A percentile compares a stretch with the other conserved stretches of the same genome.
Evolutionary conservation across 2,329 filamentous ascomycete genomes (phyloP).

Genomic region (Plenodomus lindquistii): DNA sequence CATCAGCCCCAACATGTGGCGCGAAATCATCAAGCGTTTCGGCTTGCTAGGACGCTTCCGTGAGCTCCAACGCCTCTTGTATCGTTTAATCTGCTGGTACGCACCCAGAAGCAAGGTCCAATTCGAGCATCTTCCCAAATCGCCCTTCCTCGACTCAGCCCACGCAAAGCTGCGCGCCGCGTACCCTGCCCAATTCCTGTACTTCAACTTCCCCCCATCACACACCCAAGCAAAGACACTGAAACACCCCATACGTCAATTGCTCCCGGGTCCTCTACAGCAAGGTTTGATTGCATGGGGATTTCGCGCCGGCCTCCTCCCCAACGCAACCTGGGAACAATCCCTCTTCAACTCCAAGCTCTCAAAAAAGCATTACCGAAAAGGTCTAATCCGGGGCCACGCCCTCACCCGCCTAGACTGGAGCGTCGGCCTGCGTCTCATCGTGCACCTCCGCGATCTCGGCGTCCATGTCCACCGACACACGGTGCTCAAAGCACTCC

Average conservation of each 20-base stretch:
- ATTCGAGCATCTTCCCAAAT: constrained; percentile 25
- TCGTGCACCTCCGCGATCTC: constrained; percentile 34
- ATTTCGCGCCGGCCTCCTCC: constrained; percentile 33
- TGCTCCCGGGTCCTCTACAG: constrained; percentile 30
- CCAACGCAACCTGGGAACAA: constrained; percentile 29
- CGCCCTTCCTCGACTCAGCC: constrained; percentile 25
- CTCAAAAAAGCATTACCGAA: constrained; percentile 31
- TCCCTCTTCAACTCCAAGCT: constrained; percentile 18
- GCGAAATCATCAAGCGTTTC: constrained; percentile 61
- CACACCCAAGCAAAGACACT: constrained; percentile 8
- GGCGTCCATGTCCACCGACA: constrained; percentile 29
- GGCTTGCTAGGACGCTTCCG: constrained; percentile 60
- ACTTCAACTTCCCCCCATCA: constrained; percentile 20
- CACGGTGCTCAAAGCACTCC: constrained; percentile 32
- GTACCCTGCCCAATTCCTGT: constrained; percentile 14
- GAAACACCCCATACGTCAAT: constrained; percentile 30
- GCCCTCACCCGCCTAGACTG: constrained; percentile 27
- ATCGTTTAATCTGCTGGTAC: constrained; percentile 55
- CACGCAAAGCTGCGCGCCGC: constrained; percentile 18
- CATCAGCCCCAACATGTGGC: constrained; percentile 55
- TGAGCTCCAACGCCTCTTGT: constrained; percentile 55
- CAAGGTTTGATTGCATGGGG: constrained; percentile 42
- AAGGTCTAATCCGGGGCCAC: constrained; percentile 16
- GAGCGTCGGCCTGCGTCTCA: constrained; percentile 30
- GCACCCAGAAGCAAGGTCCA: constrained; percentile 24